Evolutionary conservation across 331 rosid species (phyloP).

Genomic region (Acacia pycnantha): DNA sequence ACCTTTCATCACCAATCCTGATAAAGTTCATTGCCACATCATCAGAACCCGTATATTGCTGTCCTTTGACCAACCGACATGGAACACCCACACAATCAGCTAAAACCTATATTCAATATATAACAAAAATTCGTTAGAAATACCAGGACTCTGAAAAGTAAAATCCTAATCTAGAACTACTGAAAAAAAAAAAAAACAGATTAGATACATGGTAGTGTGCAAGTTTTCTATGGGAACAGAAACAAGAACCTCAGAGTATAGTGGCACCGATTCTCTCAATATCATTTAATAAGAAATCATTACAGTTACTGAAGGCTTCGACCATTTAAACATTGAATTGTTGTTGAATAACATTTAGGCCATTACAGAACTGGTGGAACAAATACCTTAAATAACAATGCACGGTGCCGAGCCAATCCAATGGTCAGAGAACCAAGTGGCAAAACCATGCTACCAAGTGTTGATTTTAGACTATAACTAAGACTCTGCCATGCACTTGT

Average conservation of each 20-base stretch:
- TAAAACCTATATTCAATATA: constrained; percentile 58
- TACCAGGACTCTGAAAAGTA: neutral
- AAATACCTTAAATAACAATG: constrained; percentile 90
- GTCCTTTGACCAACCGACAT: constrained; percentile 91
- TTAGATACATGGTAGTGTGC: constrained; percentile 7
- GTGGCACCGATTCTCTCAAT: constrained; percentile 7
- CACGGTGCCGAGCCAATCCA: constrained; percentile 98
- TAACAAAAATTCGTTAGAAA: constrained; percentile 5
- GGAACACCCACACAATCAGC: constrained; percentile 89
- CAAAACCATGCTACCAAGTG: constrained; percentile 88
- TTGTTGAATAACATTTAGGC: constrained; percentile 22
- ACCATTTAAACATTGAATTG: constrained; percentile 8
- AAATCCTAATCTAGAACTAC: neutral
- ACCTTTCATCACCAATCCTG: constrained; percentile 91
- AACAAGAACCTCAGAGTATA: constrained; percentile 14
- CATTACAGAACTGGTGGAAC: constrained; percentile 6
- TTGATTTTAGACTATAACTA: constrained; percentile 70
- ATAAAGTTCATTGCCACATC: constrained; percentile 86
- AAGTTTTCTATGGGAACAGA: neutral
- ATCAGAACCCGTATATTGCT: constrained; percentile 77
- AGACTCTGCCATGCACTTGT: constrained; percentile 79
- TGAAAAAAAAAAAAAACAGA: constrained; percentile 3
- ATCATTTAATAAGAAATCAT: constrained; percentile 4
- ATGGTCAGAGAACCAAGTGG: constrained; percentile 91
- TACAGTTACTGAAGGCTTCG: constrained; percentile 8